Evolutionary conservation across 306 rosid species (phyloP), one percentile per base, ranked within the genome.

Genomic region (Senna tora): DNA sequence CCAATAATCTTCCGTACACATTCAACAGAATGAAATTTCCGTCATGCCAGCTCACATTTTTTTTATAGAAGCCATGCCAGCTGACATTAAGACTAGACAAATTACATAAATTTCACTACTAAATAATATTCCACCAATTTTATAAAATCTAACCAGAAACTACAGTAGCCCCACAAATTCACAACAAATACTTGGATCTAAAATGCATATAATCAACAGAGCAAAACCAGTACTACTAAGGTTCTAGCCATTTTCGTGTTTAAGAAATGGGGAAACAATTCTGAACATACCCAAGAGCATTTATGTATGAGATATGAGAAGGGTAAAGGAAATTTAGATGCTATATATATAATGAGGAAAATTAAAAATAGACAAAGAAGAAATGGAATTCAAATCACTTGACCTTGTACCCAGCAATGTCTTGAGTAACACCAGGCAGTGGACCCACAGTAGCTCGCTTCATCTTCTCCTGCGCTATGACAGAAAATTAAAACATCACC

Each of bases 391-490:
- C 32, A 39, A 62, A 51, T 32, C 65, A 73, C 42, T 9, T 53
- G 17, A 93, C 97, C 97, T 90, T 90, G 71, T 60, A 93, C 67
- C 98, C 98, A 21, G 98, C 91, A 81, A 93, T 93, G 73, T 88
- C 98, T 82, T 90, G 98, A 67, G 98, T 88, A 76, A 93, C 97
- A 78, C 98, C 97, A 34, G 96, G 98, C 78, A 90, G 69, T 2
- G 97, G 98, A 58, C 97, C 98, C 38, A 93, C 98, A n/a, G 83
- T 64, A 62, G 98, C 93, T 59, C 92, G 89, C 97, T 93, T 93
- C 80, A 6, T 83, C 82, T 88, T 90, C 82, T 73, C 86, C 87
- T 88, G 88, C 88, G 84, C 97, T 93, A 84, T 10, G 60, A 79
- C 82, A 67, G 28, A 79, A 67, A 79, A 67, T 47, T 16, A 16